A percentile compares a stretch with the other conserved stretches of the same genome.
These are phyloP conservation scores for Aspergillus neotritici DNA, from an alignment of 2,329 filamentous ascomycete genomes.

Conservation along the genomic window DNA sequence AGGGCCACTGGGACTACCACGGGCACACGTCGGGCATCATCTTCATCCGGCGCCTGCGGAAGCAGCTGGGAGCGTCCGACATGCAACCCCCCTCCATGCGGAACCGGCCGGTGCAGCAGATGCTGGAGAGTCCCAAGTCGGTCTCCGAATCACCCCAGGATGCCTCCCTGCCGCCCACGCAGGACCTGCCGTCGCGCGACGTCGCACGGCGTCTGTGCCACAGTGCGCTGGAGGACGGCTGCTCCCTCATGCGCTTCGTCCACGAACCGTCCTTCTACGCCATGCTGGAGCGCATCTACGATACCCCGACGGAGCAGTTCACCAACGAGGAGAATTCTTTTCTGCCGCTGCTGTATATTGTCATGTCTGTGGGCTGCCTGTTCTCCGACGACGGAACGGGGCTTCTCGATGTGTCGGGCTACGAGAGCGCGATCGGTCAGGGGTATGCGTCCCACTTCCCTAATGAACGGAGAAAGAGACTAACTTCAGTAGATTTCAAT, in stretches of 20 bases:
- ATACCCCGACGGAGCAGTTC: conserved; percentile 57
- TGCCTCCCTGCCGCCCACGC: conserved; percentile 47
- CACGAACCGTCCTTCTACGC: conserved; percentile 77
- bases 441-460: conserved; percentile 39
- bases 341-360: conserved; percentile 64
- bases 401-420: conserved; percentile 43
- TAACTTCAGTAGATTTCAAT: conserved; percentile 57
- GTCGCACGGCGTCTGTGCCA: conserved; percentile 54
- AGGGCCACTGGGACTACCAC: conserved; percentile 90
- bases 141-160: conserved; percentile 60
- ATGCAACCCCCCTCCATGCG: conserved; percentile 52
- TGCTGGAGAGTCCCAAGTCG: conserved; percentile 66
- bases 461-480: not conserved
- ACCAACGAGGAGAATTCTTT: conserved; percentile 62
- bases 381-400: conserved; percentile 57
- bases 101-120: conserved; percentile 48
- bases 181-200: conserved; percentile 63
- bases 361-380: conserved; percentile 67
- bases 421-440: conserved; percentile 49
- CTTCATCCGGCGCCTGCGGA: conserved; percentile 79
- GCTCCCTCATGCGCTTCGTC: conserved; percentile 63
- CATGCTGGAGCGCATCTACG: conserved; percentile 71
- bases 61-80: conserved; percentile 67
- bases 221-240: conserved; percentile 58
- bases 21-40: conserved; percentile 87